phyloP scores from a whole-genome alignment of 2,329 filamentous ascomycete genomes.

The Aspergillus piperis region DNA sequence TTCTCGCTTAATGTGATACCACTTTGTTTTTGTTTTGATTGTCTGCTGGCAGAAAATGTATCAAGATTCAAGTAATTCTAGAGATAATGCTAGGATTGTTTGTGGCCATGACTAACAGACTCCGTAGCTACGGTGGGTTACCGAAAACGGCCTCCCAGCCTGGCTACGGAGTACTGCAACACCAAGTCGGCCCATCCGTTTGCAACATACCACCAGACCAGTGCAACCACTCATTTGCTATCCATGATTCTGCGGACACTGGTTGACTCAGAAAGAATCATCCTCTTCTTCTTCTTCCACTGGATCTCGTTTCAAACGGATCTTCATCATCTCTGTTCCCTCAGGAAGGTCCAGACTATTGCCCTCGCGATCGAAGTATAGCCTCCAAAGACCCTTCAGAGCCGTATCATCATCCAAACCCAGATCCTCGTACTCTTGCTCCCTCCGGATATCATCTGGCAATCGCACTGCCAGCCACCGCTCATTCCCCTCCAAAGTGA shows the following conservation, averaged over 20 bases:
- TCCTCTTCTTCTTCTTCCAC: background rate
- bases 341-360: background rate
- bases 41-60: conserved; percentile 2
- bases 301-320: background rate
- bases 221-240: background rate
- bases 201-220: background rate
- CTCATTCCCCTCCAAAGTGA: background rate
- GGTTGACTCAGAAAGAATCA: background rate
- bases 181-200: background rate
- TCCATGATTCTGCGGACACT: background rate
- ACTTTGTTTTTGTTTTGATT: background rate
- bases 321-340: background rate
- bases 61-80: too few species aligned
- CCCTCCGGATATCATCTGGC: background rate
- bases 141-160: background rate
- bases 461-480: conserved; percentile 8
- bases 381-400: background rate
- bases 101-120: too few species aligned
- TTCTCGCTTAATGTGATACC: background rate
- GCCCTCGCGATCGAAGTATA: conserved; percentile 9
- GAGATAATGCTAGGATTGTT: too few species aligned
- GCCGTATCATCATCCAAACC: background rate
- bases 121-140: background rate
- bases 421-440: background rate
- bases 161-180: background rate